These are phyloP conservation scores for Ceratobasidium sp. DNA, from an alignment of 1,284 basidiomycete species.

Conservation along the genomic window DNA sequence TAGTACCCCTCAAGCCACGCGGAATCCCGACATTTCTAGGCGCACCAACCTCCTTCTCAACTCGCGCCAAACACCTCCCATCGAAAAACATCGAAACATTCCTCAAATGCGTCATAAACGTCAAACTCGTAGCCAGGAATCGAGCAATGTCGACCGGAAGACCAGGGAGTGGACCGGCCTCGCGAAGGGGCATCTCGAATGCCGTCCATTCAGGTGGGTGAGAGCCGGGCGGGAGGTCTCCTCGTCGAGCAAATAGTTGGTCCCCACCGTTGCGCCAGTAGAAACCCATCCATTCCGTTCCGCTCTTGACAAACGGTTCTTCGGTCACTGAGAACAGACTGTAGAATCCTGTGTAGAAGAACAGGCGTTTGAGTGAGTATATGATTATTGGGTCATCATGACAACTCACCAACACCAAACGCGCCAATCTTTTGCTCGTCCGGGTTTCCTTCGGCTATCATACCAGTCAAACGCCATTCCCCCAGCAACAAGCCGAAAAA, in stretches of 20 bases:
- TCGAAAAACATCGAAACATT: conserved; percentile 83
- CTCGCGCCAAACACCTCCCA: conserved; percentile 74
- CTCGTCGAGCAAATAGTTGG: conserved; percentile 78
- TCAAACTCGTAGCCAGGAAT: conserved; percentile 92
- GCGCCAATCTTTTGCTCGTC: conserved; percentile 59
- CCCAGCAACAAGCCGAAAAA: neutral
- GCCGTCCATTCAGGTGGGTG: conserved; percentile 71
- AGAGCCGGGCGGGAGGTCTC: conserved; percentile 66
- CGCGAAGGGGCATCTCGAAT: conserved; percentile 90
- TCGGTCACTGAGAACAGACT: conserved; percentile 87
- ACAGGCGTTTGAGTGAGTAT: conserved; percentile 50
- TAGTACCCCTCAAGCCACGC: conserved; percentile 54
- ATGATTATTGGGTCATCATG: neutral
- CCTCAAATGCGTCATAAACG: conserved; percentile 87
- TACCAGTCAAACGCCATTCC: neutral
- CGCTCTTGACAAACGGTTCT: conserved; percentile 91
- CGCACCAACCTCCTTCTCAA: conserved; percentile 73
- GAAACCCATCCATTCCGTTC: conserved; percentile 93
- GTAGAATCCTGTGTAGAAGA: conserved; percentile 73
- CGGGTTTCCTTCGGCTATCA: conserved; percentile 43
- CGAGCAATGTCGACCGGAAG: conserved; percentile 83
- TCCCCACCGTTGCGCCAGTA: conserved; percentile 96
- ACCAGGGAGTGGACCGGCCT: conserved; percentile 81
- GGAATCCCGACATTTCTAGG: conserved; percentile 67
- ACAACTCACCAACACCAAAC: conserved; percentile 75